These are phyloP conservation scores for Linum trigynum DNA, from an alignment of 345 rosid species.

Conservation along the genomic window DNA sequence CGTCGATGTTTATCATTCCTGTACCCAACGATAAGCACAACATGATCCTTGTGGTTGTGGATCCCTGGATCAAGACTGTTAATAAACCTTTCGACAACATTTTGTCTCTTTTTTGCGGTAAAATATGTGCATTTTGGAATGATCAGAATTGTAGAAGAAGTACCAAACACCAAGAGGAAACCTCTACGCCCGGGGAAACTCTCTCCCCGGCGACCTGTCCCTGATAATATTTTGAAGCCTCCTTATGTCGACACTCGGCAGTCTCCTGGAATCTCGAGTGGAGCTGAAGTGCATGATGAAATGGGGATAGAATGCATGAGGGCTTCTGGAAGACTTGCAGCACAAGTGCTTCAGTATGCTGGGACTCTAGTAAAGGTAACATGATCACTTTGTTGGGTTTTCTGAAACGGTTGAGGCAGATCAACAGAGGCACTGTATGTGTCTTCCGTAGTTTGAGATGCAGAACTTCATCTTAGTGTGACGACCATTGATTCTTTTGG, in stretches of 20 bases:
- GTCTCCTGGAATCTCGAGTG: constrained; percentile 61
- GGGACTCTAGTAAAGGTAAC: constrained; percentile 78
- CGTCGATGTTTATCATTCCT: neutral
- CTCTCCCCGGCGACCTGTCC: constrained; percentile 71
- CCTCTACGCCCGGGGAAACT: constrained; percentile 56
- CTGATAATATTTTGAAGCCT: constrained; percentile 53
- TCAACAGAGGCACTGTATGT: neutral
- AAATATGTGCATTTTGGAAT: constrained; percentile 14
- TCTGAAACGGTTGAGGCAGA: neutral
- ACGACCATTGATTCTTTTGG: constrained; percentile 24
- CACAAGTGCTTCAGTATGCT: constrained; percentile 67
- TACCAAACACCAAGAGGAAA: constrained; percentile 37
- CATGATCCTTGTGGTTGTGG: neutral
- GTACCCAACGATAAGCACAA: neutral
- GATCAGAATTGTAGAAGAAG: constrained; percentile 42
- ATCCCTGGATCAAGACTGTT: too few species aligned
- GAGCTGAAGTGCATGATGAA: constrained; percentile 64
- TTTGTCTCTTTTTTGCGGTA: constrained; percentile 11
- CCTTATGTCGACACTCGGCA: constrained; percentile 49
- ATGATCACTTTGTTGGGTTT: neutral
- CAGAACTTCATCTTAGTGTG: constrained; percentile 14
- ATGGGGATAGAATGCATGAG: constrained; percentile 75
- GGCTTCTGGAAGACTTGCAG: constrained; percentile 89
- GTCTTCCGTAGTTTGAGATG: too few species aligned
- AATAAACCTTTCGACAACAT: neutral